phyloP scores from a whole-genome alignment of 768 basidiomycete species.

The Cystobasidium tubakii region DNA sequence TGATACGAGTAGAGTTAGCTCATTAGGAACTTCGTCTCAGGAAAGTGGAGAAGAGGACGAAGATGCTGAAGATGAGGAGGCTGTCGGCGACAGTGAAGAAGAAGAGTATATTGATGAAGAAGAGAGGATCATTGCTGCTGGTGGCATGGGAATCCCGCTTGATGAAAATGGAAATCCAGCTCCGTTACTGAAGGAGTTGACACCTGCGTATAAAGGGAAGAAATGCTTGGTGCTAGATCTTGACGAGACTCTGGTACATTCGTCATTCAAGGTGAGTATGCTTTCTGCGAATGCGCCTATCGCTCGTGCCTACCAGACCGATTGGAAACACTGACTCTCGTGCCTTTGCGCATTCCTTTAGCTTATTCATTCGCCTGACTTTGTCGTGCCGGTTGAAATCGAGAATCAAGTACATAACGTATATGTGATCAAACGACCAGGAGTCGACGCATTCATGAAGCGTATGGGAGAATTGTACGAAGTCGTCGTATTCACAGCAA shows the following conservation, averaged over 20 bases:
- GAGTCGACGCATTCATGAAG: constrained; percentile 90
- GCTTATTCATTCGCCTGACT: constrained; percentile 92
- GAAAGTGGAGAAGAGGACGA: constrained; percentile 1
- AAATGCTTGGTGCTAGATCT: constrained; percentile 96
- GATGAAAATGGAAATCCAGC: constrained; percentile 84
- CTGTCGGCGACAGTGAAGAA: constrained; percentile 20
- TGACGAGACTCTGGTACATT: constrained; percentile 94
- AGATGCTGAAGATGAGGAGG: constrained; percentile 16
- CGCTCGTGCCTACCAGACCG: constrained; percentile 34
- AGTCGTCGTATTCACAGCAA: constrained; percentile 95
- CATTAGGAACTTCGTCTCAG: neutral
- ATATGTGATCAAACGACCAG: constrained; percentile 96
- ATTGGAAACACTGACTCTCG: neutral
- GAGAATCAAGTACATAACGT: constrained; percentile 98
- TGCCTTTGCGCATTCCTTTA: constrained; percentile 48
- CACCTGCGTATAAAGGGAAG: constrained; percentile 70
- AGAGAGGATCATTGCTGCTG: neutral
- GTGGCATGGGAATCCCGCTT: constrained; percentile 80
- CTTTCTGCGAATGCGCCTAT: neutral
- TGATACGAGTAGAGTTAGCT: constrained; percentile 10
- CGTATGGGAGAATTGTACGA: constrained; percentile 99
- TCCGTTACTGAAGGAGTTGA: constrained; percentile 79
- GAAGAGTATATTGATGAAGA: constrained; percentile 41
- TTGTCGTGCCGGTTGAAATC: constrained; percentile 97
- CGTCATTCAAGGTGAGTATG: constrained; percentile 85